A percentile compares a stretch with the other conserved stretches of the same genome.
These are phyloP conservation scores for Fusarium sp. DNA, from an alignment of 2,329 filamentous ascomycete genomes.

Conservation along the genomic window DNA sequence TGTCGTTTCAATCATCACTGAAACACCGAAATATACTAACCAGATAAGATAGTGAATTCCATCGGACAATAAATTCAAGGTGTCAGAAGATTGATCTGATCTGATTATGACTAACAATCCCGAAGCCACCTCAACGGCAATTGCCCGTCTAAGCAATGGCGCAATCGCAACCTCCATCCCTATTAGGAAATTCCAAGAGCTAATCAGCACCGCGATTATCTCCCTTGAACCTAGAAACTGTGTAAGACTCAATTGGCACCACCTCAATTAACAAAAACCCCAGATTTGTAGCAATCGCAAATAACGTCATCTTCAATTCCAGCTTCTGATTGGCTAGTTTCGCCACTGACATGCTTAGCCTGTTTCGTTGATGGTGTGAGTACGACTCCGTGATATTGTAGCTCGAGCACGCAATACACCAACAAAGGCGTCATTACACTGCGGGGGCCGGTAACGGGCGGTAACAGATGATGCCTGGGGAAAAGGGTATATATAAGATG, in stretches of 20 bases:
- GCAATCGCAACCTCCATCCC: conserved; percentile 20
- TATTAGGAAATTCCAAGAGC: background rate
- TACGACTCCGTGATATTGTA: conserved; percentile 45
- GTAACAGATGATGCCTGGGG: conserved; percentile 15
- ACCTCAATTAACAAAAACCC: background rate
- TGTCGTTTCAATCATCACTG: background rate
- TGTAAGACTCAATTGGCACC: background rate
- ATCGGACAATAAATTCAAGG: background rate
- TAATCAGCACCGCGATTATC: conserved; percentile 12
- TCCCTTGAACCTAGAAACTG: background rate
- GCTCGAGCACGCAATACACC: conserved; percentile 44
- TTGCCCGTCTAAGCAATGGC: conserved; percentile 3
- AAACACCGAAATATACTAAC: fast-evolving
- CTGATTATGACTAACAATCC: background rate
- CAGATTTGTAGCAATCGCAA: background rate
- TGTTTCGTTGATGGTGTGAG: conserved; percentile 25
- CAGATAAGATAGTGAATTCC: background rate
- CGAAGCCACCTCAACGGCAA: background rate
- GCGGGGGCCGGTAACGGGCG: conserved; percentile 40
- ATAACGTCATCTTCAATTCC: conserved; percentile 31
- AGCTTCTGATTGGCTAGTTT: conserved; percentile 11
- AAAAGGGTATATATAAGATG: conserved; percentile 27
- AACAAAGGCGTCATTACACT: conserved; percentile 41
- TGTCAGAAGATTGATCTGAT: background rate
- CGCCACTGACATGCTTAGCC: background rate